These are phyloP conservation scores for Fusarium drepaniforme DNA, from an alignment of 2,329 filamentous ascomycete species.

Conservation along the genomic window DNA sequence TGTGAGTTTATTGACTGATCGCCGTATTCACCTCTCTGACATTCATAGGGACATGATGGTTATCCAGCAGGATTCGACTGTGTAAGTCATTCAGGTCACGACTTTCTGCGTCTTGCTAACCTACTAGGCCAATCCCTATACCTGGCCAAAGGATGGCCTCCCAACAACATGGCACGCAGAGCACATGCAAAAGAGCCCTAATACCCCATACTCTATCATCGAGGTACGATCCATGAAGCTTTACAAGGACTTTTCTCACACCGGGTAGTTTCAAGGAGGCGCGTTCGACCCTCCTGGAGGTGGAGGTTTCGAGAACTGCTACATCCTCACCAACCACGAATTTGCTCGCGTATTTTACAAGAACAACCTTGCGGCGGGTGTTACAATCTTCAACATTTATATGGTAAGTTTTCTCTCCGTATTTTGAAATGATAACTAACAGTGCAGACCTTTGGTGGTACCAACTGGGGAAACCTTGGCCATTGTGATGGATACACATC, in stretches of 20 bases:
- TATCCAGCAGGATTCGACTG: constrained; percentile 74
- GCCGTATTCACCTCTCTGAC: accelerated
- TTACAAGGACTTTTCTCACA: neutral
- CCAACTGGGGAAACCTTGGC: constrained; percentile 86
- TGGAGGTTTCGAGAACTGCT: constrained; percentile 75
- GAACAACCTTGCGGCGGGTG: constrained; percentile 75
- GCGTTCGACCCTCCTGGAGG: constrained; percentile 83
- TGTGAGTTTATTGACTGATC: constrained; percentile 22
- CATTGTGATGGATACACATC: constrained; percentile 74
- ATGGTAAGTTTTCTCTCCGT: constrained; percentile 64
- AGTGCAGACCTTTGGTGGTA: constrained; percentile 75
- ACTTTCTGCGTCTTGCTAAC: neutral
- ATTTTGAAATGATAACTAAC: constrained; percentile 6
- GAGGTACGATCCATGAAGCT: constrained; percentile 8
- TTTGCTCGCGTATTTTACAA: constrained; percentile 86
- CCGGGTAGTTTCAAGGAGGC: constrained; percentile 79
- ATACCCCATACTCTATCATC: constrained; percentile 73
- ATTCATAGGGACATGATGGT: constrained; percentile 66
- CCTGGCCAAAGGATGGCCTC: constrained; percentile 45
- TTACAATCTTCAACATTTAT: constrained; percentile 78
- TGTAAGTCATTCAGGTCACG: constrained; percentile 24
- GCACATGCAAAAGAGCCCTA: constrained; percentile 73
- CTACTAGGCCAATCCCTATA: constrained; percentile 59
- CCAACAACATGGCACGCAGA: constrained; percentile 62
- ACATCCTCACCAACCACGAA: constrained; percentile 75